phyloP scores from a whole-genome alignment of 2,329 filamentous ascomycete genomes.

The Lachnellula suecica region DNA sequence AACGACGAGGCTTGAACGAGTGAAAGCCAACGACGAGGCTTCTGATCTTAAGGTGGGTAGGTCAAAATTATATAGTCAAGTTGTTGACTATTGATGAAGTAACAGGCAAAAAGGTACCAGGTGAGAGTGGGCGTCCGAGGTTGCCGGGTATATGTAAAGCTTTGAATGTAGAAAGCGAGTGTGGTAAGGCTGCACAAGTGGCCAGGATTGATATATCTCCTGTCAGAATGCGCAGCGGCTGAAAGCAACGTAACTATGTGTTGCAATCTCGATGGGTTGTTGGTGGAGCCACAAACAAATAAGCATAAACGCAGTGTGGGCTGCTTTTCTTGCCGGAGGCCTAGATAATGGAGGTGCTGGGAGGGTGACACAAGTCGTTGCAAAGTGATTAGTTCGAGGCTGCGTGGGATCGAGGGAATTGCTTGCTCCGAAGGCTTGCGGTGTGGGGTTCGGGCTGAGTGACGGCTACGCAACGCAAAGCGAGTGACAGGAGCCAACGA shows the following conservation, averaged over 20 bases:
- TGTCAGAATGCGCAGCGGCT: slow-evolving; percentile 26
- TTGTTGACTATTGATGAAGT: slow-evolving; percentile 10
- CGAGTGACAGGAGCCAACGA: slow-evolving; percentile 75
- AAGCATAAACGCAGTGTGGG: slow-evolving; percentile 24
- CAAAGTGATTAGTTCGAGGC: slow-evolving; percentile 16
- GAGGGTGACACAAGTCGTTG: slow-evolving; percentile 10
- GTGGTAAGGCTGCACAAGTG: slow-evolving; percentile 28
- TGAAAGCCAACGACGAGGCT: slow-evolving; percentile 33
- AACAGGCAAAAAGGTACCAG: slow-evolving; percentile 19
- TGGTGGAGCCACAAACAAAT: slow-evolving; percentile 17
- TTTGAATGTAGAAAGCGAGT: slow-evolving; percentile 28
- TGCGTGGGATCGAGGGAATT: slow-evolving; percentile 20
- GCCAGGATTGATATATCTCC: slow-evolving; percentile 7
- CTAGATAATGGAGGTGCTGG: background rate
- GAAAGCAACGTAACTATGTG: slow-evolving; percentile 30
- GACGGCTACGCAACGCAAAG: slow-evolving; percentile 39
- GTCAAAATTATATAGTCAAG: slow-evolving; percentile 9
- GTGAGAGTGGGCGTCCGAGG: slow-evolving; percentile 20
- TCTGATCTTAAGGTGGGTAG: slow-evolving; percentile 20
- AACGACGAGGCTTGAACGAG: slow-evolving; percentile 38
- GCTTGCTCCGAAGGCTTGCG: slow-evolving; percentile 31
- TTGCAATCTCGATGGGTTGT: slow-evolving; percentile 15
- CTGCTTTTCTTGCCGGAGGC: slow-evolving; percentile 2
- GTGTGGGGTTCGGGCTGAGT: slow-evolving; percentile 28
- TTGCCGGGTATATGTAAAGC: slow-evolving; percentile 29